A percentile compares a stretch with the other conserved stretches of the same genome.
These are phyloP conservation scores for Tylopilus sp. DNA, from an alignment of 768 basidiomycete genomes.

Conservation along the genomic window DNA sequence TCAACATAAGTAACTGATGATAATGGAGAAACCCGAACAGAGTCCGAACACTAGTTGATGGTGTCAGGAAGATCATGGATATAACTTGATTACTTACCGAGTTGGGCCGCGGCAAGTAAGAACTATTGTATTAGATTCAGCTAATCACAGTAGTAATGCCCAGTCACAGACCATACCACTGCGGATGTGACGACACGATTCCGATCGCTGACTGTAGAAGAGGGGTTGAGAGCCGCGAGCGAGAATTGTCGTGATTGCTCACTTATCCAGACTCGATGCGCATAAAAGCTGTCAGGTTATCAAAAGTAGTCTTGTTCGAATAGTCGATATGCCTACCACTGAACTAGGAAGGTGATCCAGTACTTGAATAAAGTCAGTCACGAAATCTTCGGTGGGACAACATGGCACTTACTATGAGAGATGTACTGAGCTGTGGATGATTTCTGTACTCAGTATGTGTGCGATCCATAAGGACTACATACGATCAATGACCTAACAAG, in stretches of 20 bases:
- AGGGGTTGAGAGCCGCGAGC: not conserved
- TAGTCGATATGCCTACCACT: slow-evolving; percentile 14
- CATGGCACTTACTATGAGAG: slow-evolving; percentile 2
- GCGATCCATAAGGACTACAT: not conserved
- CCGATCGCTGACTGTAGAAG: slow-evolving; percentile 15
- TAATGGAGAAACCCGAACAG: slow-evolving; percentile 6
- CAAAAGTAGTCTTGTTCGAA: not conserved
- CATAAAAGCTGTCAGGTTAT: slow-evolving; percentile 16
- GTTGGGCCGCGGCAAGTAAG: slow-evolving; percentile 7
- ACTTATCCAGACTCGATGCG: slow-evolving; percentile 29
- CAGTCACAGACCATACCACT: slow-evolving; percentile 12
- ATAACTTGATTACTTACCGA: slow-evolving; percentile 6
- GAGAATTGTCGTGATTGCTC: not conserved
- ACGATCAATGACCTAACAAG: slow-evolving; percentile 5
- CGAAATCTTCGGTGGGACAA: not conserved
- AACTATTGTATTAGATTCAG: slow-evolving; percentile 7
- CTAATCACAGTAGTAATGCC: not conserved
- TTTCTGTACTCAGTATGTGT: not conserved
- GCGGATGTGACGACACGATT: slow-evolving; percentile 12
- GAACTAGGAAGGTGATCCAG: slow-evolving; percentile 18
- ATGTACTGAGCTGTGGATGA: not conserved
- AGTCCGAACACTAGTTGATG: slow-evolving; percentile 13
- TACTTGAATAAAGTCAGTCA: slow-evolving; percentile 7
- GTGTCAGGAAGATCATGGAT: not conserved
- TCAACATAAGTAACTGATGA: not conserved